These are phyloP conservation scores for Wickerhamomyces bovis DNA, from an alignment of 805 yeast genomes.

Conservation along the genomic window DNA sequence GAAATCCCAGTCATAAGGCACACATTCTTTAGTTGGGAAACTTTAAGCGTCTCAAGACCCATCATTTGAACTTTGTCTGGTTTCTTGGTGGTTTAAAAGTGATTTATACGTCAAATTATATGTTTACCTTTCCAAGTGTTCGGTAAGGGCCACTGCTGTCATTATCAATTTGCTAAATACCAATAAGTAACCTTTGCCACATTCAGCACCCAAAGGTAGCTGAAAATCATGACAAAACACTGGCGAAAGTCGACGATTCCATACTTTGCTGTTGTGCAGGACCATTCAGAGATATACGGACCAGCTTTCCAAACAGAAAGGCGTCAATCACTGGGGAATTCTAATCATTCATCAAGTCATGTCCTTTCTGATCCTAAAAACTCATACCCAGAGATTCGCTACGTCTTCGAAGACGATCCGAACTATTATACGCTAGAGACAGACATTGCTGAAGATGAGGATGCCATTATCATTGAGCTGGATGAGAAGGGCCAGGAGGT, in stretches of 20 bases:
- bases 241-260: constrained; percentile 21
- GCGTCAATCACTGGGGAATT: neutral
- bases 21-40: constrained; percentile 9
- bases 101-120: no score
- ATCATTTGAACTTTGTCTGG: constrained; percentile 3
- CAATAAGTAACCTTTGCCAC: no score
- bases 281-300: constrained; percentile 1
- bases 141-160: neutral
- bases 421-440: constrained; percentile 13
- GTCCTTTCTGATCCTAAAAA: constrained; percentile 1
- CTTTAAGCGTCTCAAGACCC: constrained; percentile 8
- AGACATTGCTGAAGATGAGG: constrained; percentile 11
- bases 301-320: neutral
- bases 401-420: constrained; percentile 23
- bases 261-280: constrained; percentile 20
- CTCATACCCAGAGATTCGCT: constrained; percentile 23
- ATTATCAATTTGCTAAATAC: no score
- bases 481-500: constrained; percentile 16
- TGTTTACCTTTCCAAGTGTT: no score
- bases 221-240: constrained; percentile 11
- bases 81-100: no score
- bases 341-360: constrained; percentile 1
- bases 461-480: constrained; percentile 20
- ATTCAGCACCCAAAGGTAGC: no score
- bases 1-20: constrained; percentile 15